phyloP scores from a whole-genome alignment of 345 rosid species.

The Rhodamnia rubescens region DNA sequence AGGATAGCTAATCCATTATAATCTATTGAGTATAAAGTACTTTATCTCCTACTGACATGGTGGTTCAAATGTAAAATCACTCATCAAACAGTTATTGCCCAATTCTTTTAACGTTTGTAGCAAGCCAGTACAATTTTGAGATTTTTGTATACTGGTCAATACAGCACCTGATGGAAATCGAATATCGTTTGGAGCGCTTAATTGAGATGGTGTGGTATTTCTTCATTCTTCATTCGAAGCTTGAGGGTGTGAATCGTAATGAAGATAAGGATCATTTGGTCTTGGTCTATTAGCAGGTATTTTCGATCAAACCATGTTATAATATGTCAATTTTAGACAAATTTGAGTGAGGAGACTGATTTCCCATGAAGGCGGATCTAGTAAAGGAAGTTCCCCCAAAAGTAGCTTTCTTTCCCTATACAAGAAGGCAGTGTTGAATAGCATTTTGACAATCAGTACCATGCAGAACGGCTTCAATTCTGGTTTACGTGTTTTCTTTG shows the following conservation, averaged over 20 bases:
- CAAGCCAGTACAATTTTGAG: neutral
- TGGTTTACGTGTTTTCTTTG: neutral
- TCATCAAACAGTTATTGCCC: neutral
- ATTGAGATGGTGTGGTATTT: neutral
- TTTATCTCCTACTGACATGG: neutral
- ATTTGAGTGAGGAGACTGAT: neutral
- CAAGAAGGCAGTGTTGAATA: neutral
- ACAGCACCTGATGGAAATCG: neutral
- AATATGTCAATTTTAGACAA: neutral
- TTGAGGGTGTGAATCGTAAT: neutral
- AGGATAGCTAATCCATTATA: neutral
- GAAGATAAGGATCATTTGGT: neutral
- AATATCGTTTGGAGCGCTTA: neutral
- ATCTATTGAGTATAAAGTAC: neutral
- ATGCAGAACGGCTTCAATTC: neutral
- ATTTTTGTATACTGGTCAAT: neutral
- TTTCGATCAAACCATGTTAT: neutral
- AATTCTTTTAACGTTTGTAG: neutral
- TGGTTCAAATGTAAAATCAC: neutral
- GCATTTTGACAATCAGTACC: neutral
- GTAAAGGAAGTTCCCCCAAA: neutral
- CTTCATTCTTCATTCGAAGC: neutral
- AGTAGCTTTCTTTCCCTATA: neutral
- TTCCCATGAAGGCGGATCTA: neutral
- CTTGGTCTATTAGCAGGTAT: neutral